Percentiles rank a stretch among this genome's conserved stretches.
Evolutionary conservation across 139 green algal species (phyloP).

Genomic region (Ulvella scutata): DNA sequence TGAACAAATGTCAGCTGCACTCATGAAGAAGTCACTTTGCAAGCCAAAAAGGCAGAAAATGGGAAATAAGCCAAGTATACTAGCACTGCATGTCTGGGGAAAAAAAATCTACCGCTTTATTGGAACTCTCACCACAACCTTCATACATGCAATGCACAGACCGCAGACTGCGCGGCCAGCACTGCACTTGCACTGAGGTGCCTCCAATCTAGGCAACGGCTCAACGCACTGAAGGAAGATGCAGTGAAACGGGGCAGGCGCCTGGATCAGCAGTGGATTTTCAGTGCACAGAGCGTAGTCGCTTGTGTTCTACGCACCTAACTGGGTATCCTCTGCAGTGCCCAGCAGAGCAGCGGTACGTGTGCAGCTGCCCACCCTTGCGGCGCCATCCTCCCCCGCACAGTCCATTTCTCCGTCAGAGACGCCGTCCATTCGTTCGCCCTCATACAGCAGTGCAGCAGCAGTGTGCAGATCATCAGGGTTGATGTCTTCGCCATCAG

Average conservation of each 20-base stretch:
- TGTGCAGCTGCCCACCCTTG: constrained; percentile 2
- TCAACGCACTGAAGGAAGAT: not conserved
- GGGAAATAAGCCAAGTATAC: not conserved
- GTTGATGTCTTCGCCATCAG: too few relatives aligned
- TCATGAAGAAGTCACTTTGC: not conserved
- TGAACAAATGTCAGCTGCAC: not conserved
- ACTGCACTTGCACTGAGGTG: not conserved
- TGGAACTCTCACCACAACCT: not conserved
- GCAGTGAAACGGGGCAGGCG: not conserved
- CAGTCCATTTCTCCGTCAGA: constrained; percentile 1
- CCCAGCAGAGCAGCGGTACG: not conserved
- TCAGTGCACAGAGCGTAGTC: too few relatives aligned
- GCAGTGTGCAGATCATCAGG: too few relatives aligned
- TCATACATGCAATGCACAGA: not conserved
- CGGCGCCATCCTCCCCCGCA: too few relatives aligned
- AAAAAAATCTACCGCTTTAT: not conserved
- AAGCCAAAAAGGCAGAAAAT: not conserved
- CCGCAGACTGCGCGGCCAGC: not conserved
- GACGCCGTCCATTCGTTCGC: not conserved
- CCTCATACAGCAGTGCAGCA: constrained; percentile 7
- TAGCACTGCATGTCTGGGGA: not conserved
- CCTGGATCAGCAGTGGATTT: not conserved
- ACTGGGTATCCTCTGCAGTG: not conserved
- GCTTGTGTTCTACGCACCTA: too few relatives aligned
- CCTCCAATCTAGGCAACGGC: not conserved